Conservation (phyloP, 129 eudicot genomes). For the Saposhnikovia divaricata region DNA sequence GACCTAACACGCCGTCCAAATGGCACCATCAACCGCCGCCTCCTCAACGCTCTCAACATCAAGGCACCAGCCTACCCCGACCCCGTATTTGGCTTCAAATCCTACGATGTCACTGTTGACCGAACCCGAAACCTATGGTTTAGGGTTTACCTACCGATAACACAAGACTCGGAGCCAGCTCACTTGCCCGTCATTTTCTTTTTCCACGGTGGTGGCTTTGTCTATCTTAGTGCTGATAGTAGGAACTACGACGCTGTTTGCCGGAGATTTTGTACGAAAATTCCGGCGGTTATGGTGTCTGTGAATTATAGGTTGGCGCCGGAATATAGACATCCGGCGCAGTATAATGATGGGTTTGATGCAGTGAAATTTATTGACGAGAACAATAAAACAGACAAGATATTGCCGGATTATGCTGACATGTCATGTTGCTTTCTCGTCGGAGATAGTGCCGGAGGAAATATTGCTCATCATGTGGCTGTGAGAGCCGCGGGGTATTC, state of each 20-base stretch:
- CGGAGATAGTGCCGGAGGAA: constrained; percentile 13
- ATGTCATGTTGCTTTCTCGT: background rate
- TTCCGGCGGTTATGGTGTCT: constrained; percentile 10
- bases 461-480: constrained; percentile 11
- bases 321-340: constrained; percentile 7
- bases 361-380: background rate
- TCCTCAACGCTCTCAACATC: constrained; percentile 8
- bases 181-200: background rate
- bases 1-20: constrained; percentile 7
- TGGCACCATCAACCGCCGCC: constrained; percentile 26
- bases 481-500: background rate
- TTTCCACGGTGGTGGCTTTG: constrained; percentile 6
- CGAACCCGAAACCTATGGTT: constrained; percentile 18
- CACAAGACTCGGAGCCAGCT: constrained; percentile 1
- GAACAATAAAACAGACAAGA: background rate
- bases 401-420: constrained; percentile 10
- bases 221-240: background rate
- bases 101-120: constrained; percentile 22
- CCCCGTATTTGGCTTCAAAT: constrained; percentile 19
- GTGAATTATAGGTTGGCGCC: constrained; percentile 10
- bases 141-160: constrained; percentile 19
- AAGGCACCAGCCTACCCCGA: constrained; percentile 8
- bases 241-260: constrained; percentile 6
- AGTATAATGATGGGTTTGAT: background rate
- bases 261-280: background rate